Evolutionary conservation across 1,139 yeast species (phyloP).

Genomic region (Citeromyces hawaiiensis): DNA sequence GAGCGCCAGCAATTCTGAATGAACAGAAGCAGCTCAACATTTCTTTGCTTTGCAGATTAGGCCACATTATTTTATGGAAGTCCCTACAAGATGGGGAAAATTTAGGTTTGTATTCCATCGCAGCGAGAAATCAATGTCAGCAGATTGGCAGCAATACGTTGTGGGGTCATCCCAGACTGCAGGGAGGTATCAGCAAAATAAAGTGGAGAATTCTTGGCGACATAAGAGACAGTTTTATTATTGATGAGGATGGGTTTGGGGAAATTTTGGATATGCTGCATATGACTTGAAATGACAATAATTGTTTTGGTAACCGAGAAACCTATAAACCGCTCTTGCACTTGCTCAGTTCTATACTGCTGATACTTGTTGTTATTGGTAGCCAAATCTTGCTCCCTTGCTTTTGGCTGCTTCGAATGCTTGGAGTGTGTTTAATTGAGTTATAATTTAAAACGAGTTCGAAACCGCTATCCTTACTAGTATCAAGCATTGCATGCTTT

Average conservation of each 20-base stretch:
- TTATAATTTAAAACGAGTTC: no score
- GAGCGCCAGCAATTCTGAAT: neutral
- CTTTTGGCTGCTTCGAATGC: no score
- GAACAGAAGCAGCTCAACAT: neutral
- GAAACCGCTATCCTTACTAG: no score
- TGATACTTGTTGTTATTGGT: no score
- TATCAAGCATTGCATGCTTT: no score
- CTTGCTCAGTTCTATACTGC: no score
- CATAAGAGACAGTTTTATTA: neutral
- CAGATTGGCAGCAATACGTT: neutral
- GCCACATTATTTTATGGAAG: neutral
- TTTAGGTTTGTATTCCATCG: neutral
- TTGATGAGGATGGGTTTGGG: neutral
- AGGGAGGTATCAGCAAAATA: neutral
- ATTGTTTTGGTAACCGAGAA: no score
- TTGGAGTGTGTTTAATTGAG: no score
- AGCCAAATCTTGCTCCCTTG: no score
- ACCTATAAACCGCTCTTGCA: no score
- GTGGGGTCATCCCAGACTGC: neutral
- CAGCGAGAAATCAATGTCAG: neutral
- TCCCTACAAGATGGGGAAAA: neutral
- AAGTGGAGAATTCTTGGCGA: neutral
- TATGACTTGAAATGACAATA: neutral
- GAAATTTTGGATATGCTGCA: neutral
- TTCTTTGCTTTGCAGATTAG: neutral